Percentiles rank a stretch among this genome's conserved stretches.
Conservation (phyloP, 1,284 basidiomycete species). For the Gomphus bonarii region DNA sequence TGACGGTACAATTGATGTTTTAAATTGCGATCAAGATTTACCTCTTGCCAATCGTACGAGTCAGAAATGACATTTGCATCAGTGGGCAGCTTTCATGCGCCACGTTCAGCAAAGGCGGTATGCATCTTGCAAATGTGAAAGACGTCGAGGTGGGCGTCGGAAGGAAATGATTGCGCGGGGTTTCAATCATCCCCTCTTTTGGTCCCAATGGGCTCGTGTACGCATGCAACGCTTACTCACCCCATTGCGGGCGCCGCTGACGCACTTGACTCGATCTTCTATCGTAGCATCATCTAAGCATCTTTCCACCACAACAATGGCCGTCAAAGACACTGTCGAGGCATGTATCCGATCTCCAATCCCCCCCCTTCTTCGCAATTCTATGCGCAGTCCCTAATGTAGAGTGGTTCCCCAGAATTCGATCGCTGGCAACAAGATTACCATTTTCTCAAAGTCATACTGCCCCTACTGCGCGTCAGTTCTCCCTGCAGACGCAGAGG, state of each 20-base stretch:
- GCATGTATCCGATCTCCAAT: conserved; percentile 15
- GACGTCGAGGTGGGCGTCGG: too few species aligned
- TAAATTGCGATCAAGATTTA: too few species aligned
- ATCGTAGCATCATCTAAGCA: conserved; percentile 1
- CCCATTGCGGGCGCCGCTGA: background rate
- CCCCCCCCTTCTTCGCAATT: background rate
- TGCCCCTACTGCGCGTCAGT: conserved; percentile 47
- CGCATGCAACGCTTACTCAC: conserved; percentile 5
- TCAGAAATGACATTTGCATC: too few species aligned
- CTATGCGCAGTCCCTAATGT: background rate
- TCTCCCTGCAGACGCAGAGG: background rate
- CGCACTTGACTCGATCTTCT: background rate
- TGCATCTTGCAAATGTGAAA: too few species aligned
- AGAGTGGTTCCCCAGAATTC: conserved; percentile 28
- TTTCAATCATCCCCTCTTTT: background rate
- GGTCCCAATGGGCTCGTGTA: conserved; percentile 4
- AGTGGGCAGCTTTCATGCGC: too few species aligned
- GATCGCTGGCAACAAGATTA: conserved; percentile 47
- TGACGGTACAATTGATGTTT: too few species aligned
- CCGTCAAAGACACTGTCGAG: conserved; percentile 31
- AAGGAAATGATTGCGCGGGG: background rate
- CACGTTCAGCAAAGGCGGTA: too few species aligned
- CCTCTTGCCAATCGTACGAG: too few species aligned
- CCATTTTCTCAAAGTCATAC: conserved; percentile 61
- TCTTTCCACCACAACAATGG: conserved; percentile 15